Percentiles rank a stretch among this genome's conserved stretches.
These are phyloP conservation scores for Hydrangea macrophylla DNA, from an alignment of 148 eudicot species.

Conservation along the genomic window DNA sequence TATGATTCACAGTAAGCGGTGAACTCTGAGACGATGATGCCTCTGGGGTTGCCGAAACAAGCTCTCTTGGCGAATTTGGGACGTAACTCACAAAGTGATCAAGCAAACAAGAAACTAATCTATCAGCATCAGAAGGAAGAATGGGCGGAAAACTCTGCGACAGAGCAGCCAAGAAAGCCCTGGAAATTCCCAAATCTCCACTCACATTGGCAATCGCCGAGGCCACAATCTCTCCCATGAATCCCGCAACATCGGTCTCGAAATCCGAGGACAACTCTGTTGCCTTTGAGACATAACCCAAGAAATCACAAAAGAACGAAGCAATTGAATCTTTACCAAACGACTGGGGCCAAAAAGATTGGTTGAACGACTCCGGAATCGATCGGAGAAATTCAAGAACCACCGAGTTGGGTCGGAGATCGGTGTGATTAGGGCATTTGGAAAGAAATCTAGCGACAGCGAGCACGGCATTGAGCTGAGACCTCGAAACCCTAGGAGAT, in stretches of 20 bases:
- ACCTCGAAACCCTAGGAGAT: constrained; percentile 62
- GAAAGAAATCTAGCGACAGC: constrained; percentile 70
- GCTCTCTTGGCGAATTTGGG: constrained; percentile 46
- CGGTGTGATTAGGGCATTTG: constrained; percentile 44
- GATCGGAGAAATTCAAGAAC: constrained; percentile 55
- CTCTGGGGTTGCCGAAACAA: constrained; percentile 26
- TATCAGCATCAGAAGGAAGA: constrained; percentile 45
- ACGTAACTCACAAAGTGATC: constrained; percentile 43
- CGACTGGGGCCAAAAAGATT: constrained; percentile 82
- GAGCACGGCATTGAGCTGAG: constrained; percentile 75
- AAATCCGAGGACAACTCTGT: constrained; percentile 52
- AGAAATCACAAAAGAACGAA: constrained; percentile 52
- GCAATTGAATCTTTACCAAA: constrained; percentile 37
- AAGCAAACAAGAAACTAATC: constrained; percentile 43
- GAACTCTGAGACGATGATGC: constrained; percentile 72
- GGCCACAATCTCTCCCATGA: constrained; percentile 59
- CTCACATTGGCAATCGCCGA: constrained; percentile 34
- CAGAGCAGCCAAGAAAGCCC: constrained; percentile 62
- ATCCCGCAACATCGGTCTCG: constrained; percentile 53
- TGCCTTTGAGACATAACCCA: constrained; percentile 50
- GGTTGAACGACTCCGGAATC: constrained; percentile 48
- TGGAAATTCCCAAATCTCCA: constrained; percentile 37
- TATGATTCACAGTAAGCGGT: constrained; percentile 45
- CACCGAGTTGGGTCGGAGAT: constrained; percentile 42
- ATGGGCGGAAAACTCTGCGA: constrained; percentile 60